These are phyloP conservation scores for Geranium incanum DNA, from an alignment of 441 rosid species.

Conservation along the genomic window DNA sequence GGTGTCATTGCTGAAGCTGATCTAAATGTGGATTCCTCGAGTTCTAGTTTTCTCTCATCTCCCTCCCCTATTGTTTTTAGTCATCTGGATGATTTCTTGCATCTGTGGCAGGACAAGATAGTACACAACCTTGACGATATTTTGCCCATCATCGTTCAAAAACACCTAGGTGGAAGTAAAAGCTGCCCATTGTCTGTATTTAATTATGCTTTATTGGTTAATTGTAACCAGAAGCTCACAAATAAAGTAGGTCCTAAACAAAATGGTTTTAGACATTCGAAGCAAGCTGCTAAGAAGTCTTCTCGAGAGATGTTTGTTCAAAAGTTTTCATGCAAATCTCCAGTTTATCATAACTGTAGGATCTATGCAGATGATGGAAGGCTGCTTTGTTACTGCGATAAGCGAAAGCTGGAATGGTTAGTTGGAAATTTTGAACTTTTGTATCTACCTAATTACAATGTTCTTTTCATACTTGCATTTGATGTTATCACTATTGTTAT, in stretches of 20 bases:
- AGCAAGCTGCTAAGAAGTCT: conserved; percentile 54
- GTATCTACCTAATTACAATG: conserved; percentile 13
- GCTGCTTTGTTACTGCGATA: conserved; percentile 85
- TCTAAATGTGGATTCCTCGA: conserved; percentile 36
- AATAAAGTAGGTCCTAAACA: conserved; percentile 37
- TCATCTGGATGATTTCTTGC: conserved; percentile 52
- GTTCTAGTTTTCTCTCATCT: conserved; percentile 40
- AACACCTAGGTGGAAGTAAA: conserved; percentile 65
- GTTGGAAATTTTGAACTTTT: conserved; percentile 20
- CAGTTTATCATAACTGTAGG: conserved; percentile 90
- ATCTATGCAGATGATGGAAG: conserved; percentile 89
- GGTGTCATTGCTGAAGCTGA: conserved; percentile 56
- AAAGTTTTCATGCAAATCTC: conserved; percentile 94
- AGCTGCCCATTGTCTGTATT: conserved; percentile 60
- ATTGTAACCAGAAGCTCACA: conserved; percentile 36
- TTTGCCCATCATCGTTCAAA: conserved; percentile 44
- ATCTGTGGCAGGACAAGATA: conserved; percentile 35
- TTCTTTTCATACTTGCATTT: conserved; percentile 7
- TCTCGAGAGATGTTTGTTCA: conserved; percentile 75
- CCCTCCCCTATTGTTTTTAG: conserved; percentile 63
- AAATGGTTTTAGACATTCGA: conserved; percentile 45
- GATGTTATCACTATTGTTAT: conserved; percentile 16
- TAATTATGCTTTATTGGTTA: conserved; percentile 60
- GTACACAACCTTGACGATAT: conserved; percentile 34
- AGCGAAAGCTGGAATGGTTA: conserved; percentile 85